phyloP scores from a whole-genome alignment of 306 rosid species.

The Ormosia semicastrata region DNA sequence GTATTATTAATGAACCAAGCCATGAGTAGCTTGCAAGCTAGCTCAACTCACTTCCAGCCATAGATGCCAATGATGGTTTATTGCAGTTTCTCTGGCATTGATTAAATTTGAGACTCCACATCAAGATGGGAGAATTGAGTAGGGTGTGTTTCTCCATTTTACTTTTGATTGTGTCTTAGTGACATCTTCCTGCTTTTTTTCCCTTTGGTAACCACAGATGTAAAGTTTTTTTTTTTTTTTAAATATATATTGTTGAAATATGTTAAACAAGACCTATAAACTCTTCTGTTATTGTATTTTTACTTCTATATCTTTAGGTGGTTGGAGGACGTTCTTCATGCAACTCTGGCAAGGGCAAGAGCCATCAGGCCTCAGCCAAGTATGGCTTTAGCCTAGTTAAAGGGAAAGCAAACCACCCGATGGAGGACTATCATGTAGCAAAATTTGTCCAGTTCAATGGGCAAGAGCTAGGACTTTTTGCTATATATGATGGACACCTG shows the following conservation, averaged over 20 bases:
- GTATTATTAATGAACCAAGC: background rate
- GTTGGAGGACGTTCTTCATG: slow-evolving; percentile 71
- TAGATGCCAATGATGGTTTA: background rate
- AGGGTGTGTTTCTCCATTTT: slow-evolving; percentile 14
- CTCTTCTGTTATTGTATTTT: background rate
- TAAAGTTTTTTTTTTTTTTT: background rate
- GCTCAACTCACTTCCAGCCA: background rate
- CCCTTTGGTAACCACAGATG: background rate
- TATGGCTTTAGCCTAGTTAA: slow-evolving; percentile 90
- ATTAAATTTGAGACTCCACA: slow-evolving; percentile 6
- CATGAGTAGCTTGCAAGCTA: background rate
- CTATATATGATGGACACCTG: slow-evolving; percentile 80
- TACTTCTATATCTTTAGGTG: slow-evolving; percentile 43
- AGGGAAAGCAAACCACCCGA: slow-evolving; percentile 95
- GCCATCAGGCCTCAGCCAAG: slow-evolving; percentile 59
- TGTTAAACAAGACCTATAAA: background rate
- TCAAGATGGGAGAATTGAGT: background rate
- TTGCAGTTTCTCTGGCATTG: background rate
- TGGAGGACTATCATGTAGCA: slow-evolving; percentile 91
- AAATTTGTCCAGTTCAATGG: slow-evolving; percentile 55
- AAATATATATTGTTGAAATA: slow-evolving; percentile 1
- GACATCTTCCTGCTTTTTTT: background rate
- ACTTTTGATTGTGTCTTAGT: slow-evolving; percentile 10
- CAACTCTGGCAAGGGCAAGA: slow-evolving; percentile 82
- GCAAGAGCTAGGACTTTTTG: slow-evolving; percentile 78